Conservation (phyloP, 768 basidiomycete species). For the Suillus cothurnatus region DNA sequence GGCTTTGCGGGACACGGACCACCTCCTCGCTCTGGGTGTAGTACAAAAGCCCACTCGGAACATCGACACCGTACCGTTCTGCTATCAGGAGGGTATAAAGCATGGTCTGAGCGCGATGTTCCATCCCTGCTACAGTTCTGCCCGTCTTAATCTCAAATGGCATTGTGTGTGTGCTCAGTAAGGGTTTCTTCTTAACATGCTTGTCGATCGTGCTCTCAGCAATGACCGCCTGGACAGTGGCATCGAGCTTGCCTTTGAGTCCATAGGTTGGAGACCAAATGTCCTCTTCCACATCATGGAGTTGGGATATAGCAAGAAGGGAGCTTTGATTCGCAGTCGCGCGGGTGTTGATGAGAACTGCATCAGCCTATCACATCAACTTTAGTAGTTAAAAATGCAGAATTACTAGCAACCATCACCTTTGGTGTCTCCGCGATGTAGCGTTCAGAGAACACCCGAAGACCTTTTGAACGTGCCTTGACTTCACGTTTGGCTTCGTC, state of each 20-base stretch:
- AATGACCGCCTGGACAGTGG: conserved; percentile 73
- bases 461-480: conserved; percentile 59
- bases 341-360: conserved; percentile 68
- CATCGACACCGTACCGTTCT: conserved; percentile 85
- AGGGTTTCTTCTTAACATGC: conserved; percentile 17
- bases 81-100: conserved; percentile 89
- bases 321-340: conserved; percentile 49
- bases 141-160: conserved; percentile 99
- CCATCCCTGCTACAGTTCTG: conserved; percentile 71
- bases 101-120: conserved; percentile 98
- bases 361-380: conserved; percentile 50
- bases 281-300: conserved; percentile 94
- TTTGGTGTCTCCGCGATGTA: conserved; percentile 70
- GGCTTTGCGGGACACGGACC: conserved; percentile 73
- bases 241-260: conserved; percentile 94
- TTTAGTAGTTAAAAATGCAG: conserved; percentile 2
- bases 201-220: conserved; percentile 42
- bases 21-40: conserved; percentile 94
- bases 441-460: conserved; percentile 61
- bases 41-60: conserved; percentile 84
- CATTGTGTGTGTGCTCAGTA: conserved; percentile 37
- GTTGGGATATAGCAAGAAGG: conserved; percentile 67
- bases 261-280: conserved; percentile 97
- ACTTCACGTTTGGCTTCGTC: conserved; percentile 71
- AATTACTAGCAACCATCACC: conserved; percentile 38